Evolutionary conservation across 2,329 filamentous ascomycete genomes (phyloP).

Genomic region (Fragosphaeria purpurea): DNA sequence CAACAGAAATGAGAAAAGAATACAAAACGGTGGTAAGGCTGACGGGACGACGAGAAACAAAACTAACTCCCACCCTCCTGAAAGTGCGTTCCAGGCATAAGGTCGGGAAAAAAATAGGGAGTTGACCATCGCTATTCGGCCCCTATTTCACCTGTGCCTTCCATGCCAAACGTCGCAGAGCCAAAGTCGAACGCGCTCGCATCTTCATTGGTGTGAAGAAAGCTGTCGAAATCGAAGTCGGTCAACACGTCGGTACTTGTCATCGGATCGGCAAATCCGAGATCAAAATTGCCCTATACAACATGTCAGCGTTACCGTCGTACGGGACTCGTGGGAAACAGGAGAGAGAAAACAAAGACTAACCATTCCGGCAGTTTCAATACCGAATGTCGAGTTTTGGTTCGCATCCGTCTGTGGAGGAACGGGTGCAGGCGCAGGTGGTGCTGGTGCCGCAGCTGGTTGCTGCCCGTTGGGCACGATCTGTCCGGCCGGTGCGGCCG

Average conservation of each 20-base stretch:
- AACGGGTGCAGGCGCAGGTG: slow-evolving; percentile 30
- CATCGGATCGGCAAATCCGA: slow-evolving; percentile 48
- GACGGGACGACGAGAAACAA: neutral
- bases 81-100: neutral
- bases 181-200: slow-evolving; percentile 45
- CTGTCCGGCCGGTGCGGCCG: slow-evolving; percentile 18
- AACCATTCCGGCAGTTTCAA: slow-evolving; percentile 38
- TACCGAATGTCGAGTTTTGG: slow-evolving; percentile 32
- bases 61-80: neutral
- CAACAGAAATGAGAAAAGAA: neutral
- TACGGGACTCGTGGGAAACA: too few species aligned
- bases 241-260: slow-evolving; percentile 48
- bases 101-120: neutral
- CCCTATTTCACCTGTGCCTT: slow-evolving; percentile 41
- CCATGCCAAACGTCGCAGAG: slow-evolving; percentile 41
- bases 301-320: too few species aligned
- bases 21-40: too few species aligned
- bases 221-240: slow-evolving; percentile 60
- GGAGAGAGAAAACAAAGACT: slow-evolving; percentile 14
- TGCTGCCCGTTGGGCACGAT: slow-evolving; percentile 31
- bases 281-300: slow-evolving; percentile 27
- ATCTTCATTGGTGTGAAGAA: slow-evolving; percentile 47
- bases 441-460: slow-evolving; percentile 31
- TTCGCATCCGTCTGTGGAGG: slow-evolving; percentile 33
- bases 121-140: slow-evolving; percentile 8